Conservation (phyloP, 2,329 filamentous ascomycete genomes). For the Cladophialophora bantiana region DNA sequence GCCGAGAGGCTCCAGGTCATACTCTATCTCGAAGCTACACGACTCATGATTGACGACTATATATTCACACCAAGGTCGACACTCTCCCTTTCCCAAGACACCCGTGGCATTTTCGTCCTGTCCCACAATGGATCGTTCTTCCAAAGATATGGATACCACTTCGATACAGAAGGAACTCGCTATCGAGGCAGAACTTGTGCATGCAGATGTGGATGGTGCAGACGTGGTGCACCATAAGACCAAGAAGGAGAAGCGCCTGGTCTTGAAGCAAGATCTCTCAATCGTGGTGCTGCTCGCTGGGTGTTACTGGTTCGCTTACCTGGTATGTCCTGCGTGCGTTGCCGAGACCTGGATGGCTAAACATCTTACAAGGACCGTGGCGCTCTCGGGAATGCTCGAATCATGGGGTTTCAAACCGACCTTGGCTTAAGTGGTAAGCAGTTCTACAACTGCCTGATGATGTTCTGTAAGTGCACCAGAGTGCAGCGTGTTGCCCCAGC, state of each 20-base stretch:
- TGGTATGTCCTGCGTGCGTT: conserved; percentile 3
- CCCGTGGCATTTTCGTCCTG: not conserved
- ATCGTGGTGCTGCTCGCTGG: conserved; percentile 15
- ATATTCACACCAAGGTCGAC: conserved; percentile 1
- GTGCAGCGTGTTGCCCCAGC: not conserved
- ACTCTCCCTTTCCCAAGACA: not conserved
- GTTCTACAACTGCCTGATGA: conserved; percentile 29
- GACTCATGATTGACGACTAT: not conserved
- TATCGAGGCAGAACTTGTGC: conserved; percentile 6
- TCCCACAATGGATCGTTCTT: not conserved
- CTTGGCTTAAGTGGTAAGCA: conserved; percentile 12
- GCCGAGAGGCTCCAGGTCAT: not conserved
- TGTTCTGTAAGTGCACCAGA: conserved; percentile 21
- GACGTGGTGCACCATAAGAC: conserved; percentile 10
- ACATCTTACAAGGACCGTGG: conserved; percentile 14
- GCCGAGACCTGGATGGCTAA: too few relatives aligned
- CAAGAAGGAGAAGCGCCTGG: conserved; percentile 12
- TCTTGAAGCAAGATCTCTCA: conserved; percentile 13
- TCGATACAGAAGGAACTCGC: conserved; percentile 9
- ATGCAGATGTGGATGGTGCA: not conserved
- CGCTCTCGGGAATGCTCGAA: conserved; percentile 19
- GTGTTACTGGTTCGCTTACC: conserved; percentile 20
- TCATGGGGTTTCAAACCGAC: conserved; percentile 21
- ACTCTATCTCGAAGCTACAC: not conserved
- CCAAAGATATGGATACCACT: conserved; percentile 8